These are phyloP conservation scores for Magnolia kwangsiensis DNA, from an alignment of 164 flowering plant species.

Conservation along the genomic window DNA sequence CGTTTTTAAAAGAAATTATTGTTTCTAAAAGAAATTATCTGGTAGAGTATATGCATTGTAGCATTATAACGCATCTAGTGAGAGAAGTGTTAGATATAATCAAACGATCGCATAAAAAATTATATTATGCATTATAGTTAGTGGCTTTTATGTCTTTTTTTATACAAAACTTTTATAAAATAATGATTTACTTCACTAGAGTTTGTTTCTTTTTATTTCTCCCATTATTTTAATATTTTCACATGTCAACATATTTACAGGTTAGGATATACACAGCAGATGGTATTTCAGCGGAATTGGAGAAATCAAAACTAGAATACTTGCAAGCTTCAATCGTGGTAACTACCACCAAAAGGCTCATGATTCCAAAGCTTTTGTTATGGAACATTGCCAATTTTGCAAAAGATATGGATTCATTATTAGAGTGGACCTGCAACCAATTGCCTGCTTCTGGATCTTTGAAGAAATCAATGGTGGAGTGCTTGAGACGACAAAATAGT, in stretches of 20 bases:
- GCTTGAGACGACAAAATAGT: slow-evolving; percentile 44
- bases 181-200: no score
- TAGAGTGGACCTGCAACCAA: slow-evolving; percentile 82
- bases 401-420: slow-evolving; percentile 41
- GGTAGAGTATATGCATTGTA: no score
- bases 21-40: no score
- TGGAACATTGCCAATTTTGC: slow-evolving; percentile 60
- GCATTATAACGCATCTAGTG: no score
- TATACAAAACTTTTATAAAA: no score
- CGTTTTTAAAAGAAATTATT: no score
- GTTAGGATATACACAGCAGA: slow-evolving; percentile 79
- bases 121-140: no score
- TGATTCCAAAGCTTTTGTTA: slow-evolving; percentile 65
- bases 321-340: slow-evolving; percentile 82
- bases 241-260: slow-evolving; percentile 23
- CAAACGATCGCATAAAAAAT: no score
- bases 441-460: slow-evolving; percentile 74
- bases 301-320: slow-evolving; percentile 81
- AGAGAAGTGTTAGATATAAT: no score
- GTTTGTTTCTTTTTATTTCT: no score
- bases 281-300: slow-evolving; percentile 58
- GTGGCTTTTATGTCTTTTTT: no score
- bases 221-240: no score
- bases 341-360: slow-evolving; percentile 51
- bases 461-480: slow-evolving; percentile 78